Percentiles rank a stretch among this genome's conserved stretches.
These are phyloP conservation scores for Chaetomium sp. DNA, from an alignment of 2,329 filamentous ascomycete genomes.

Conservation along the genomic window DNA sequence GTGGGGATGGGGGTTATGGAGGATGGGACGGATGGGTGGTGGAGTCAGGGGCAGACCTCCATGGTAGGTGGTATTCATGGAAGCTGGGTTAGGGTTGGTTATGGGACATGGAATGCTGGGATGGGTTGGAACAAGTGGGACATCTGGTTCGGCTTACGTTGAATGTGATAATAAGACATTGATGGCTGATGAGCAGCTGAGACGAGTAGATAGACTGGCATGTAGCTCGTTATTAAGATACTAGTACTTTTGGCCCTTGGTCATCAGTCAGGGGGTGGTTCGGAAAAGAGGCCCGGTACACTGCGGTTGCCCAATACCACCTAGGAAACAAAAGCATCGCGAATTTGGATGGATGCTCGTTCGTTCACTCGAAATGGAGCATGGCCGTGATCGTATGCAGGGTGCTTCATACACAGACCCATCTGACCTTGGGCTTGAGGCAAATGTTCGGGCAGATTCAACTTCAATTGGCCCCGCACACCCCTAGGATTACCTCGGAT, in stretches of 20 bases:
- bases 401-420: not conserved
- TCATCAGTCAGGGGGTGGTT: not conserved
- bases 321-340: too few species aligned
- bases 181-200: not conserved
- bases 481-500: not conserved
- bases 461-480: not conserved
- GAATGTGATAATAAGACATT: not conserved
- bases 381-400: too few species aligned
- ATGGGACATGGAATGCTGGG: not conserved
- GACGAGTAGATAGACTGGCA: not conserved
- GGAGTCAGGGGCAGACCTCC: conserved; percentile 8
- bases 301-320: too few species aligned
- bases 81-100: not conserved
- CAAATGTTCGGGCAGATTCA: not conserved
- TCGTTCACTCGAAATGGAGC: too few species aligned
- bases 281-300: not conserved
- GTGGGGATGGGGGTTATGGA: conserved; percentile 11
- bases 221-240: too few species aligned
- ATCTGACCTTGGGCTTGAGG: not conserved
- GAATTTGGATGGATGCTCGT: too few species aligned
- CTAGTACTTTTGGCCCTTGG: not conserved
- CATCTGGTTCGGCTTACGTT: not conserved
- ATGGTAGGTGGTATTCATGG: too few species aligned
- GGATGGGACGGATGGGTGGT: not conserved
- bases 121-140: too few species aligned